A percentile compares a stretch with the other conserved stretches of the same genome.
These are phyloP conservation scores for Noccaea bulbosa DNA, from an alignment of 345 rosid species.

Conservation along the genomic window DNA sequence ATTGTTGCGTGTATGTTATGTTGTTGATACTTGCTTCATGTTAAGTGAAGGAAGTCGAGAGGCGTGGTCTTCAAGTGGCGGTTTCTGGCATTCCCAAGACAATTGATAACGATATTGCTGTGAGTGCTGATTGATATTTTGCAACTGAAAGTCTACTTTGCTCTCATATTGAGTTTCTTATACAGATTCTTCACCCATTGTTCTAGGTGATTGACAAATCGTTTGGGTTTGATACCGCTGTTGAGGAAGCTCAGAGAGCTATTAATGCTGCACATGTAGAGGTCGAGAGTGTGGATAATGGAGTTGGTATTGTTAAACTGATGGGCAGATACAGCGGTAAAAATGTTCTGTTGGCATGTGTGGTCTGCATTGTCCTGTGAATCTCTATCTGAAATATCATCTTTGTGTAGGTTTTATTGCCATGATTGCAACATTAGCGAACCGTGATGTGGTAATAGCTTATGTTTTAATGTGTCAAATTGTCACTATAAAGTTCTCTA, in stretches of 20 bases:
- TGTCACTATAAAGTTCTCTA: constrained; percentile 8
- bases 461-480: neutral
- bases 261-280: constrained; percentile 97
- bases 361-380: neutral
- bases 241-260: constrained; percentile 98
- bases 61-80: constrained; percentile 81
- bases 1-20: constrained; percentile 19
- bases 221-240: constrained; percentile 97
- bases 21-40: constrained; percentile 18
- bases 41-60: constrained; percentile 80
- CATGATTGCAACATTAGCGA: constrained; percentile 89
- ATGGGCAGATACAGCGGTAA: constrained; percentile 99
- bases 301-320: constrained; percentile 91
- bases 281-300: constrained; percentile 96
- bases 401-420: constrained; percentile 82
- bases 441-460: constrained; percentile 85
- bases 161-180: constrained; percentile 17
- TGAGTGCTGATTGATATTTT: constrained; percentile 50
- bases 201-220: constrained; percentile 91
- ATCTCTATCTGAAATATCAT: no score
- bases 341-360: constrained; percentile 35
- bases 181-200: constrained; percentile 15
- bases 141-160: neutral
- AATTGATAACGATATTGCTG: constrained; percentile 88
- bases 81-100: constrained; percentile 94